These are phyloP conservation scores for Fusarium torulosum DNA, from an alignment of 2,329 filamentous ascomycete species.

Conservation along the genomic window DNA sequence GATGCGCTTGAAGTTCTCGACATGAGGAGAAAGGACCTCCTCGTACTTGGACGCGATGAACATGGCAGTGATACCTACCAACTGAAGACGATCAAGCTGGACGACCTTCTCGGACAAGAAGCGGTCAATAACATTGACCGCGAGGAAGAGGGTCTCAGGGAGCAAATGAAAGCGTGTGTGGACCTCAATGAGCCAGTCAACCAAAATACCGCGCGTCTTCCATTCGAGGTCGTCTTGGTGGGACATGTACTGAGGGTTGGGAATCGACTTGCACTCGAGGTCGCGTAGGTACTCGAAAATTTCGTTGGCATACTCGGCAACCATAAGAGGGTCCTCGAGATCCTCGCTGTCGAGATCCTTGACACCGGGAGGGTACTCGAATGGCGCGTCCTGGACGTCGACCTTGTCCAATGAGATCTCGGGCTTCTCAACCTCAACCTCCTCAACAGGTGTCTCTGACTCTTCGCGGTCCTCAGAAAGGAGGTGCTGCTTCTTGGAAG, in stretches of 20 bases:
- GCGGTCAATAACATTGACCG: conserved; percentile 98
- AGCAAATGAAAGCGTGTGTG: conserved; percentile 96
- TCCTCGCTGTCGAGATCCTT: conserved; percentile 88
- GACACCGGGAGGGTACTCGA: conserved; percentile 50
- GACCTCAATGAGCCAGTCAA: conserved; percentile 98
- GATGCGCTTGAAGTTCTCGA: conserved; percentile 96
- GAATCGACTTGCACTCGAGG: conserved; percentile 81
- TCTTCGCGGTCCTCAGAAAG: conserved; percentile 28
- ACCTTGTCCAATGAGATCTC: conserved; percentile 28
- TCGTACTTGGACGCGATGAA: conserved; percentile 99
- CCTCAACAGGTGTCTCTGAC: conserved; percentile 57
- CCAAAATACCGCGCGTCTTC: conserved; percentile 97
- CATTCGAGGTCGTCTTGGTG: conserved; percentile 96
- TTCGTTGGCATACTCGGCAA: conserved; percentile 95
- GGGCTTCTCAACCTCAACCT: conserved; percentile 33
- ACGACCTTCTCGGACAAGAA: conserved; percentile 97
- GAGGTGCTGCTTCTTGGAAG: conserved; percentile 72
- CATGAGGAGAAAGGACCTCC: conserved; percentile 95
- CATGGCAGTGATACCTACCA: conserved; percentile 98
- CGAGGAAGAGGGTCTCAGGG: conserved; percentile 95
- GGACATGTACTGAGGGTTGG: conserved; percentile 94
- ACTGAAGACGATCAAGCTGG: conserved; percentile 92
- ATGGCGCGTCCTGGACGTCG: conserved; percentile 25
- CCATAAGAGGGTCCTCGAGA: conserved; percentile 94
- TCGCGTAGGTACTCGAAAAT: conserved; percentile 97